Evolutionary conservation across 176 grass and related monocot species (phyloP), one percentile per base, ranked within the genome.

Genomic region (Paspalum notatum): DNA sequence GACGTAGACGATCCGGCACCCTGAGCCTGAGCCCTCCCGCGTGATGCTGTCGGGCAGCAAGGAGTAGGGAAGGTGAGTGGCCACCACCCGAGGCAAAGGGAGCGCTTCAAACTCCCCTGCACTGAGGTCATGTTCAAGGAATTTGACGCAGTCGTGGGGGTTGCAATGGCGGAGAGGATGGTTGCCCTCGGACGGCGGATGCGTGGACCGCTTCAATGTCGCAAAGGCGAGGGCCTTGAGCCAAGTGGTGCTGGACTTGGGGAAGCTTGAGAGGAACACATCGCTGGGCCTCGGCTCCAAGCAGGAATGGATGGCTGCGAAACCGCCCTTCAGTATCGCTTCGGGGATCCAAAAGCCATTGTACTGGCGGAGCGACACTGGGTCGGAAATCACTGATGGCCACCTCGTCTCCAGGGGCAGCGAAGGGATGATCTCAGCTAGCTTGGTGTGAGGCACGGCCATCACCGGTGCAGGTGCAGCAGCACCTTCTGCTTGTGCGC

Each of bases 201-300:
- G 47, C 1, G 21, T 10, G 12, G 68, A 4, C 0, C 45, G 44
- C 44, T 27, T 49, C 0, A 15, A 44, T 13, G 45, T 3, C 3
- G 45, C 68, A 10, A 87, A 84, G 32, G 16, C 24, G 1, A 85
- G 64, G 6, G 81, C 81, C 69, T 88, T 91, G 25, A 85, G 81
- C 85, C 82, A 91, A 53, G 82, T 88, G 41, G 85, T 88, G 55
- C 85, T 85, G 15, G 55, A 84, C 47, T 85, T 88, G 11, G 85
- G 42, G 79, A 26, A 70, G 67, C 21, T 70, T 13, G 67, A 43
- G 13, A 70, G 44, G 22, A 70, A 16, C 2, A 70, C 13, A 24
- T 72, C 47, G 68, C 9, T 15, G 11, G 62, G 62, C 20, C 48
- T 39, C 0, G 76, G 62, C 32, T 51, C 14, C 5, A 80, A 79